Base-by-base conservation (phyloP, 257 asterid species). In the Nicotiana otophora region DNA sequence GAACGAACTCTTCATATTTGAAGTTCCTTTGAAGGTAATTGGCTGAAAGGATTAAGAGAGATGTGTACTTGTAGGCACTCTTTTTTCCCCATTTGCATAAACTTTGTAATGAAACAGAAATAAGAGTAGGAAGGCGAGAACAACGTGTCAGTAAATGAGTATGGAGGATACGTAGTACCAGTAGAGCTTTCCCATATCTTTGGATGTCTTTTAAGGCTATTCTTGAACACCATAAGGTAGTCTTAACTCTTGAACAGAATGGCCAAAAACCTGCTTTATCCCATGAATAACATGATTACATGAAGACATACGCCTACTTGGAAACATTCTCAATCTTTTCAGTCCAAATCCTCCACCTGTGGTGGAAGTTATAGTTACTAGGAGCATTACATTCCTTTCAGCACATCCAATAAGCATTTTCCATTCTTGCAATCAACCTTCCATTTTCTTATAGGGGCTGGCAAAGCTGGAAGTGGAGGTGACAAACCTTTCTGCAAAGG, bases 381-480 rank as follows among this genome's bases (percentile, higher is more conserved):
- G 3, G 63, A 75, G 63, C 63, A 75, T 75, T 75, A 48, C 26
- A 36, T 51, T 75, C 64, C 64, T 75, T 75, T 75, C 30, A 39
- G 17, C 63, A 28, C 42, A 51, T 75, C 64, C 15, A 11, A 75
- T 75, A 15, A 51, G 46, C 68, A 63, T 14, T 65, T 26, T 23
- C 68, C 65, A 16, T 75, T 51, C 64, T 75, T 75, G 64, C 30
- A 75, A 51, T 51, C 42, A 75, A 75, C 62, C 80, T 51, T 51
- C 3, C n/a, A 72, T 30, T 55, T 85, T 89, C 77, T 85, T 82
- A 60, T 79, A 96, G 99, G 99, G 98, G 75, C 84, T 80, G 65
- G 97, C 99, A 81, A 96, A 88, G 90, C 84, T 96, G 95, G 99
- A 96, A 92, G 97, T 93, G 91, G 99, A 96, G 87, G 98, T 96